These are phyloP conservation scores for Boletus eberwhitei DNA, from an alignment of 768 basidiomycete genomes.

Conservation along the genomic window DNA sequence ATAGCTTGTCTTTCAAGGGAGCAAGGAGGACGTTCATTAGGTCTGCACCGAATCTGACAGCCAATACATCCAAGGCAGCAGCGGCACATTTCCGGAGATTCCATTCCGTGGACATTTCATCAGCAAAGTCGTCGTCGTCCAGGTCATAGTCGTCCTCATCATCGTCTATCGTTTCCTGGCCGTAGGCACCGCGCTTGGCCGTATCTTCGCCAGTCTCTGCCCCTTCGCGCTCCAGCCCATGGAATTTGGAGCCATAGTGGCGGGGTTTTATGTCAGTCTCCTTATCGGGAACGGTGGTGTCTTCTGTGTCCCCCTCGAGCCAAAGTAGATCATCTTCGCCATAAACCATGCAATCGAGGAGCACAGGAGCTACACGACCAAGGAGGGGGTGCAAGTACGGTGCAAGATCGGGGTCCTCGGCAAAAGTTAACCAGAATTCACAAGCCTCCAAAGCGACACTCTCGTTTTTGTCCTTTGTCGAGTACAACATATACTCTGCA, in stretches of 20 bases:
- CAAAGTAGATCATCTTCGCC: conserved; percentile 94
- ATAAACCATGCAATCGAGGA: conserved; percentile 98
- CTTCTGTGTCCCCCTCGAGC: conserved; percentile 89
- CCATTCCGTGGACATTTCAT: conserved; percentile 98
- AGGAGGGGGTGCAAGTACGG: conserved; percentile 83
- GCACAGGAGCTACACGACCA: conserved; percentile 86
- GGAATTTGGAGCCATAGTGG: conserved; percentile 82
- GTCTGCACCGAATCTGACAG: conserved; percentile 89
- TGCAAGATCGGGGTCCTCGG: conserved; percentile 87
- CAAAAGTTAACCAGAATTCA: conserved; percentile 99
- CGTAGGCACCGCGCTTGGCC: conserved; percentile 59
- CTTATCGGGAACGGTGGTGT: conserved; percentile 88
- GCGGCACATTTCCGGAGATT: conserved; percentile 98
- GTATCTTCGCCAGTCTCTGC: conserved; percentile 36
- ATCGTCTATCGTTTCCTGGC: conserved; percentile 76
- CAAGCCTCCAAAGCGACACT: conserved; percentile 96
- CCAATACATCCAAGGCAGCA: conserved; percentile 94
- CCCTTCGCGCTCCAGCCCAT: conserved; percentile 75
- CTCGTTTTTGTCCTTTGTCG: conserved; percentile 96
- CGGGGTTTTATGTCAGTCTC: conserved; percentile 95
- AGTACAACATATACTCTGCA: conserved; percentile 98
- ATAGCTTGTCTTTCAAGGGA: conserved; percentile 89
- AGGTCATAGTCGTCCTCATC: conserved; percentile 87
- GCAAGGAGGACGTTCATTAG: conserved; percentile 85
- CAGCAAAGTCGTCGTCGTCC: conserved; percentile 85